phyloP scores from a whole-genome alignment of 2,329 filamentous ascomycete genomes.

The Aspergillus spinulosporus region DNA sequence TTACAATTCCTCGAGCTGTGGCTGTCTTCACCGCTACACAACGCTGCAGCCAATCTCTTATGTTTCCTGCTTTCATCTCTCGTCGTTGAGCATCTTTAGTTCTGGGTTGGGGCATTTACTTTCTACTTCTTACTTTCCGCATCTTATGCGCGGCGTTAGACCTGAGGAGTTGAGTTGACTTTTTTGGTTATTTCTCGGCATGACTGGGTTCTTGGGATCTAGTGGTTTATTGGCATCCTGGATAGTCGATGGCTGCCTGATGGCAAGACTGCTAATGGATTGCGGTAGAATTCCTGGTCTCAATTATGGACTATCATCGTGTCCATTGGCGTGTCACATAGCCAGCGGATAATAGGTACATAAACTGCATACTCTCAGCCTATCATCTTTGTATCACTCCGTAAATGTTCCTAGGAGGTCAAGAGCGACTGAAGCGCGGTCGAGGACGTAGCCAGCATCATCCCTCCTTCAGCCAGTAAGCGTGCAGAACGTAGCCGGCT shows the following conservation, averaged over 20 bases:
- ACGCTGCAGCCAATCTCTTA: constrained; percentile 2
- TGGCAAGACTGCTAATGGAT: constrained; percentile 10
- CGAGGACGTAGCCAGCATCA: constrained; percentile 12
- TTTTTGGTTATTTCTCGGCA: constrained; percentile 18
- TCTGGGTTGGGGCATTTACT: constrained; percentile 19
- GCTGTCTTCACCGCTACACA: not conserved
- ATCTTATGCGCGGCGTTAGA: constrained; percentile 32
- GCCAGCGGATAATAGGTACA: constrained; percentile 22
- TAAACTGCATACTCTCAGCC: constrained; percentile 22
- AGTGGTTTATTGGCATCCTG: constrained; percentile 2
- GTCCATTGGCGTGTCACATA: constrained; percentile 23
- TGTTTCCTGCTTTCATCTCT: constrained; percentile 9
- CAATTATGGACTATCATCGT: constrained; percentile 12
- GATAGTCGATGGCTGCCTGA: constrained; percentile 10
- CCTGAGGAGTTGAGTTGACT: constrained; percentile 21
- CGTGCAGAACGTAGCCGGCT: constrained; percentile 22
- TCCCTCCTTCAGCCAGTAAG: constrained; percentile 17
- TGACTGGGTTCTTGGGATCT: not conserved
- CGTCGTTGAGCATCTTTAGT: constrained; percentile 17
- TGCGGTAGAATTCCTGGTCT: constrained; percentile 17
- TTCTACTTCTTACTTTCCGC: constrained; percentile 13
- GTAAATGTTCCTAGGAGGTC: not conserved
- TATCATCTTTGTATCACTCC: constrained; percentile 12
- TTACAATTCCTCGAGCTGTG: not conserved
- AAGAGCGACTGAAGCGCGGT: constrained; percentile 13